These are phyloP conservation scores for Tirmania nivea DNA, from an alignment of 495 filamentous ascomycete genomes.

Conservation along the genomic window DNA sequence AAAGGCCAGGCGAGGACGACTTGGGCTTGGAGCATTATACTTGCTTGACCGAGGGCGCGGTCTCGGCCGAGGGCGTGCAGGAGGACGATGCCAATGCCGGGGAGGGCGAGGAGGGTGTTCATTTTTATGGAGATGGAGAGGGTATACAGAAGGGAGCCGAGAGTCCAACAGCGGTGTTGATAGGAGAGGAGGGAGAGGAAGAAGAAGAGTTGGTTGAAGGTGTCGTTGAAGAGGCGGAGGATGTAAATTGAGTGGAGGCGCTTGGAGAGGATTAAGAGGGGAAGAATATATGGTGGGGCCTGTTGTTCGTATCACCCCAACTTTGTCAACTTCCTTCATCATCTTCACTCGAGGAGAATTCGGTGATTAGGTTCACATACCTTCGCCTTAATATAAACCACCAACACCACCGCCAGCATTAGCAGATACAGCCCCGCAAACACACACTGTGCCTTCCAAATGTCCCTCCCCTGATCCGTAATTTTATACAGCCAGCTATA, in stretches of 20 bases:
- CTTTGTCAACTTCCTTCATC: background rate
- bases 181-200: constrained; percentile 60
- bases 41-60: constrained; percentile 39
- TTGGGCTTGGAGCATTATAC: constrained; percentile 53
- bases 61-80: constrained; percentile 45
- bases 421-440: constrained; percentile 60
- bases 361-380: constrained; percentile 21
- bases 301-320: constrained; percentile 11
- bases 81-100: constrained; percentile 51
- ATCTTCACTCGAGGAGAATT: background rate
- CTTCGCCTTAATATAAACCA: constrained; percentile 56
- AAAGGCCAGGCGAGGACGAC: constrained; percentile 57
- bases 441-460: constrained; percentile 54
- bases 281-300: constrained; percentile 76
- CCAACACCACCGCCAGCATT: constrained; percentile 53
- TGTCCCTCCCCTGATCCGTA: constrained; percentile 55
- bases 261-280: constrained; percentile 73
- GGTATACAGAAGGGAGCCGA: constrained; percentile 51
- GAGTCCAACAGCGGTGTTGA: constrained; percentile 46
- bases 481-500: constrained; percentile 60
- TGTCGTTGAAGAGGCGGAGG: constrained; percentile 87
- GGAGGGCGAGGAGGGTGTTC: constrained; percentile 62
- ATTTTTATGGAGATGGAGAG: constrained; percentile 78
- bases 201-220: constrained; percentile 59
- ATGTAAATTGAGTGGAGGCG: constrained; percentile 83